phyloP scores from a whole-genome alignment of 441 rosid species.

The Arabidopsis lyrata region DNA sequence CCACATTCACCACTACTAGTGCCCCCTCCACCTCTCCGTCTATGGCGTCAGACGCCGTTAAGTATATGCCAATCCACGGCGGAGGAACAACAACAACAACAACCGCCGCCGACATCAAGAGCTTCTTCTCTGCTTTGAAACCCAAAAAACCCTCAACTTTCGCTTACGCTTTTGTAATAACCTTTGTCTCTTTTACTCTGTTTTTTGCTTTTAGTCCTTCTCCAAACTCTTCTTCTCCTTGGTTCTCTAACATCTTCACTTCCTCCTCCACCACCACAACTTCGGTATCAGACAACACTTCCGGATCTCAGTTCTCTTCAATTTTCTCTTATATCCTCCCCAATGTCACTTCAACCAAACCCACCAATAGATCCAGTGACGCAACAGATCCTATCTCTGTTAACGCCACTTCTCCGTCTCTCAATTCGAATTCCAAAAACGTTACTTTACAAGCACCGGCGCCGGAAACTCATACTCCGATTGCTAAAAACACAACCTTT shows the following conservation, averaged over 20 bases:
- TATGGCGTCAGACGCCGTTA: constrained; percentile 69
- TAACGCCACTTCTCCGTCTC: constrained; percentile 56
- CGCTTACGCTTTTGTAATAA: constrained; percentile 72
- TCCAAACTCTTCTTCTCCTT: constrained; percentile 63
- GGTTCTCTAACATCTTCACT: constrained; percentile 67
- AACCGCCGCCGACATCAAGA: constrained; percentile 53
- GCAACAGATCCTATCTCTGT: constrained; percentile 1
- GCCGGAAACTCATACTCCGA: constrained; percentile 27
- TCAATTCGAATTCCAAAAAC: constrained; percentile 47
- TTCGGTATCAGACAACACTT: constrained; percentile 45
- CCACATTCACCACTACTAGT: constrained; percentile 30
- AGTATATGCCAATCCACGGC: constrained; percentile 55
- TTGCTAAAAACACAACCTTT: constrained; percentile 40
- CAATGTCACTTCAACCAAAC: constrained; percentile 37
- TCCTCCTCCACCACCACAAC: constrained; percentile 27
- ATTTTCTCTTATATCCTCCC: constrained; percentile 45
- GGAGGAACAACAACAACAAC: constrained; percentile 34
- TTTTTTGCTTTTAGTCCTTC: constrained; percentile 84
- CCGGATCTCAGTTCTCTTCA: constrained; percentile 68
- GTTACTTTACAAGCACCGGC: constrained; percentile 26
- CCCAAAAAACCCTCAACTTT: constrained; percentile 62
- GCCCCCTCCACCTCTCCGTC: constrained; percentile 1
- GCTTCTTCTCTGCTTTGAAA: constrained; percentile 54
- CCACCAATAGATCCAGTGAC: constrained; percentile 40
- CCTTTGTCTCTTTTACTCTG: constrained; percentile 69